Evolutionary conservation across 768 basidiomycete genomes (phyloP), one percentile per base, ranked within the genome.

Genomic region (Auriscalpium vulgare): DNA sequence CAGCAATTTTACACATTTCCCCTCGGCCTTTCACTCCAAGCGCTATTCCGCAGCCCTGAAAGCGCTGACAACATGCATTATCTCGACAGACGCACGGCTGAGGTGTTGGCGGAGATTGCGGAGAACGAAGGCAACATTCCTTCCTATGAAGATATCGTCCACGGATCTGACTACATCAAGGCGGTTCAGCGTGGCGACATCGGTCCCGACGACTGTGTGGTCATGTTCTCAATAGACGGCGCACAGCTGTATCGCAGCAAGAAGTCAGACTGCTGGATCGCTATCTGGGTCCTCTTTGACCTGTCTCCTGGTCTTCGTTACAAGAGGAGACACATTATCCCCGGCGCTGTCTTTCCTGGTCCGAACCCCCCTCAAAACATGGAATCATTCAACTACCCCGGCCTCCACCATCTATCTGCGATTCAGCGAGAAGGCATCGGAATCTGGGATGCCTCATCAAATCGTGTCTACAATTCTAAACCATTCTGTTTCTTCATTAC

Each of bases 211-310:
- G 69, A 74, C 47, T 59, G 68, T 68, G 13, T 74, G 6, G 58
- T 77, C 2, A 63, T 74, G 54, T 55, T 71, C 0, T 76, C 73
- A 0, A 59, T 75, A 8, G 71, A 78, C 51, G 73, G 76, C 0
- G 69, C 71, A 0, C 76, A 78, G 55, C 67, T 78, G 3, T 75
- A 75, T 55, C 52, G 53, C 8, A 63, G 63, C 59, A 76, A 75
- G 58, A 45, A 11, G 3, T 67, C 74, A 6, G 63, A 65, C 29
- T 65, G 63, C 16, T 72, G 71, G 69, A 64, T 72, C 0, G 67
- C 64, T 11, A 72, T 77, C 1, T 75, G 72, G 72, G 54, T 78
- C 1, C 44, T 78, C 0, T 13, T 73, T 0, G 68, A 74, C 54
- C 53, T 70, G 1, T 21, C 56, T 0, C 76, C 71, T 0, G 59